A percentile compares a stretch with the other conserved stretches of the same genome.
These are phyloP conservation scores for Rosa rugosa DNA, from an alignment of 306 rosid genomes.

Conservation along the genomic window DNA sequence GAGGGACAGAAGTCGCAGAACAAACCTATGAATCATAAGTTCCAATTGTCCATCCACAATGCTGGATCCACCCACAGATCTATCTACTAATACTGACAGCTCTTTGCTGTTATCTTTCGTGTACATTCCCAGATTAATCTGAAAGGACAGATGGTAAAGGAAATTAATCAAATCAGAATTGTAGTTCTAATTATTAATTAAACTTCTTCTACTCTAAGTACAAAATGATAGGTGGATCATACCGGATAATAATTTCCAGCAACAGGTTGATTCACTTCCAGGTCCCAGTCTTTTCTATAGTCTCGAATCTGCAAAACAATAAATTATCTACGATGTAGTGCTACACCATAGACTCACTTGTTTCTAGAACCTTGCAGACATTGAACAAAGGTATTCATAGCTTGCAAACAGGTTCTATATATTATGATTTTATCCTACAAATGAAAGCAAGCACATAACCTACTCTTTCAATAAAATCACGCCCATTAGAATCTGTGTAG, in stretches of 20 bases:
- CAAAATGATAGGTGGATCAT: slow-evolving; percentile 11
- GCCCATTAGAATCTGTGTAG: slow-evolving; percentile 46
- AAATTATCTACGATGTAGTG: neutral
- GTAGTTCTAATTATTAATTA: neutral
- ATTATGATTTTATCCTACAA: neutral
- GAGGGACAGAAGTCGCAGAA: neutral
- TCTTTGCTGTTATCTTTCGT: slow-evolving; percentile 56
- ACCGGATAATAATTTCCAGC: slow-evolving; percentile 97
- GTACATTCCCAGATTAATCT: slow-evolving; percentile 77
- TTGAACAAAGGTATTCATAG: neutral
- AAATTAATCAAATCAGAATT: neutral
- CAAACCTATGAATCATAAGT: slow-evolving; percentile 85
- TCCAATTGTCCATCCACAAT: slow-evolving; percentile 73
- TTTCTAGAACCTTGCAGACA: neutral
- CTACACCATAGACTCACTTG: neutral
- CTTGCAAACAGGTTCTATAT: neutral
- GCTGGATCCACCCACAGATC: slow-evolving; percentile 88
- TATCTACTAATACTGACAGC: slow-evolving; percentile 71
- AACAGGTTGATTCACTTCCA: slow-evolving; percentile 78
- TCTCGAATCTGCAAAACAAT: slow-evolving; percentile 59
- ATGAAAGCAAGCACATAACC: slow-evolving; percentile 10
- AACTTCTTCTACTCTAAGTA: neutral
- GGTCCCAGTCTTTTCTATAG: slow-evolving; percentile 74
- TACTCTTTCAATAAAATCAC: slow-evolving; percentile 47
- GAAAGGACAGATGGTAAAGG: slow-evolving; percentile 20